These are phyloP conservation scores for Trametes polyzona DNA, from an alignment of 1,284 basidiomycete species.

Conservation along the genomic window DNA sequence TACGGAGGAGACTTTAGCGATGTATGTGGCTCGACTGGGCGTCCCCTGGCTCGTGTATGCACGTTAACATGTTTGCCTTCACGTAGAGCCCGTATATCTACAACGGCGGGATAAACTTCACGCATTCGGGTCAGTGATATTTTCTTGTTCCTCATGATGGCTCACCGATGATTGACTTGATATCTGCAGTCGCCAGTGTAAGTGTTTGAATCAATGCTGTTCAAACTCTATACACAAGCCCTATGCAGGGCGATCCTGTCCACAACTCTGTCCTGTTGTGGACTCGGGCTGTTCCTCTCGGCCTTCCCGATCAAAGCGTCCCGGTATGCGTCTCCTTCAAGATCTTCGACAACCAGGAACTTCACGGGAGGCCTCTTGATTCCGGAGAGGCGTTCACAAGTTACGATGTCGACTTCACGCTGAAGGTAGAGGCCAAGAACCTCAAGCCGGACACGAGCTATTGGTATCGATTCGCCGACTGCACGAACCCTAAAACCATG, in stretches of 20 bases:
- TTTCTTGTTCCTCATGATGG: not conserved
- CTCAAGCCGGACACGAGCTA: conserved; percentile 60
- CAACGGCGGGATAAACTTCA: conserved; percentile 59
- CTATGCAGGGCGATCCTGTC: conserved; percentile 58
- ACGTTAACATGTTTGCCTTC: not conserved
- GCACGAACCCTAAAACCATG: conserved; percentile 47
- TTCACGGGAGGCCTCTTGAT: conserved; percentile 46
- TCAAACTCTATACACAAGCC: conserved; percentile 6
- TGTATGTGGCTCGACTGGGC: conserved; percentile 39
- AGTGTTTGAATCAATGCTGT: not conserved
- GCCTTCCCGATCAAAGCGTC: conserved; percentile 53
- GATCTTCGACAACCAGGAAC: conserved; percentile 42
- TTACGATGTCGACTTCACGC: conserved; percentile 67
- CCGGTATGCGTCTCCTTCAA: conserved; percentile 63
- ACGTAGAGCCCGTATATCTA: conserved; percentile 56
- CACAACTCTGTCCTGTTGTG: conserved; percentile 64
- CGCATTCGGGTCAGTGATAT: conserved; percentile 48
- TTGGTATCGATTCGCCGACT: conserved; percentile 65
- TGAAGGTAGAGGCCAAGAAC: conserved; percentile 64
- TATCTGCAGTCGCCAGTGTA: conserved; percentile 41
- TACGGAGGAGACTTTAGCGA: conserved; percentile 57
- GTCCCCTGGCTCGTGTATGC: not conserved
- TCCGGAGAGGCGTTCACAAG: conserved; percentile 60
- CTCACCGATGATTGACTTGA: not conserved
- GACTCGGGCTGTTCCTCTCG: conserved; percentile 56